Conservation (phyloP, 2,329 filamentous ascomycete species). For the Paecilomyces niveus region DNA sequence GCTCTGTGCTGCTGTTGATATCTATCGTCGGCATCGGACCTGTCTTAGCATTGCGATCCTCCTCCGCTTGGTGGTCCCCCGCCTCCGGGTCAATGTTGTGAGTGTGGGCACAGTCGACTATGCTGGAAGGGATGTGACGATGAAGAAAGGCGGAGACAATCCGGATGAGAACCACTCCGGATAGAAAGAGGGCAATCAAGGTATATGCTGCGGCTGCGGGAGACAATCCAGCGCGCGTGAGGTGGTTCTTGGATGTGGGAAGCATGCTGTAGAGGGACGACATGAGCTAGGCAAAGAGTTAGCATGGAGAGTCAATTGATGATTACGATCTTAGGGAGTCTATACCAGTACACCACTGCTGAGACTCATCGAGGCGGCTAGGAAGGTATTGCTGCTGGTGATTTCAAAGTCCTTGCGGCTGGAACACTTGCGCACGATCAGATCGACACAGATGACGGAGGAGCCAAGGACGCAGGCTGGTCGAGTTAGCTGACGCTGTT, state of each 20-base stretch:
- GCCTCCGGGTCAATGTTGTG: conserved; percentile 32
- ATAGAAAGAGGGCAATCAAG: conserved; percentile 40
- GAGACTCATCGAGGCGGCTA: conserved; percentile 80
- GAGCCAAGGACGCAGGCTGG: conserved; percentile 61
- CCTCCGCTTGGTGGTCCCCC: conserved; percentile 17
- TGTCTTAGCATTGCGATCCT: neutral
- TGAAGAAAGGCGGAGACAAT: conserved; percentile 40
- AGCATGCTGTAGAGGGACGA: conserved; percentile 91
- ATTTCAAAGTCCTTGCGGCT: conserved; percentile 74
- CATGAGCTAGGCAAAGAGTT: conserved; percentile 58
- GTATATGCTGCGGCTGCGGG: conserved; percentile 55
- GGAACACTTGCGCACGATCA: conserved; percentile 65
- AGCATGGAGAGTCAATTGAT: neutral
- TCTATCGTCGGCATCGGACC: neutral
- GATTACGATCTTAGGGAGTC: neutral
- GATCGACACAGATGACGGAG: conserved; percentile 78
- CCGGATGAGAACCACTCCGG: conserved; percentile 41
- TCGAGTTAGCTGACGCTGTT: conserved; percentile 5
- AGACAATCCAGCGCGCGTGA: conserved; percentile 61
- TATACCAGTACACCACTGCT: conserved; percentile 94
- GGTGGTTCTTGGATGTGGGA: conserved; percentile 73
- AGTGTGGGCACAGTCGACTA: conserved; percentile 43
- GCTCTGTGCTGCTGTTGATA: conserved; percentile 16
- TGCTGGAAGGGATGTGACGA: conserved; percentile 42
- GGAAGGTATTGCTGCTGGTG: conserved; percentile 79